A percentile compares a stretch with the other conserved stretches of the same genome.
These are phyloP conservation scores for Penicillium concentricum DNA, from an alignment of 2,329 filamentous ascomycete species.

Conservation along the genomic window DNA sequence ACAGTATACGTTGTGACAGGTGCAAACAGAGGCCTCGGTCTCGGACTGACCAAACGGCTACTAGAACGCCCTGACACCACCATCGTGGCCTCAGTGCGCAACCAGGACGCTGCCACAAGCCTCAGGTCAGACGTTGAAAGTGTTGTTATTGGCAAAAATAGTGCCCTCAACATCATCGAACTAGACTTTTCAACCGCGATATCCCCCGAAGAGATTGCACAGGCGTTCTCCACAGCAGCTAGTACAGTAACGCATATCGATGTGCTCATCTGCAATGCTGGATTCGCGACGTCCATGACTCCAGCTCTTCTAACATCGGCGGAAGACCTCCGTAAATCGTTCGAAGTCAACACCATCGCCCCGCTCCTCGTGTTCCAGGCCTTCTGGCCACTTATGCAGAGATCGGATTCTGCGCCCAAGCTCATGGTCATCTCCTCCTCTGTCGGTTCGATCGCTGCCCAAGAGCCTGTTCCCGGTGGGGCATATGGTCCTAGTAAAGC, in stretches of 20 bases:
- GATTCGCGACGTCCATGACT: slow-evolving; percentile 58
- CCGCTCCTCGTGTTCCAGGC: slow-evolving; percentile 30
- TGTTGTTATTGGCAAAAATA: slow-evolving; percentile 5
- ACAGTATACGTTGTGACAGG: slow-evolving; percentile 33
- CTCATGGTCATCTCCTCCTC: slow-evolving; percentile 21
- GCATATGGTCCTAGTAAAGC: slow-evolving; percentile 26
- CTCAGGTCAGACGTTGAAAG: slow-evolving; percentile 5
- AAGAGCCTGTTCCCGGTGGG: slow-evolving; percentile 21
- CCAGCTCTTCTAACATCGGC: slow-evolving; percentile 46
- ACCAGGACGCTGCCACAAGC: slow-evolving; percentile 4
- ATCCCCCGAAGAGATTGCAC: slow-evolving; percentile 8
- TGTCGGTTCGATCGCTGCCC: slow-evolving; percentile 22
- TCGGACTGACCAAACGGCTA: slow-evolving; percentile 22
- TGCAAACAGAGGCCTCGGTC: slow-evolving; percentile 30
- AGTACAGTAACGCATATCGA: slow-evolving; percentile 29
- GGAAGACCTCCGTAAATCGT: slow-evolving; percentile 16
- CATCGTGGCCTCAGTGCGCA: slow-evolving; percentile 25
- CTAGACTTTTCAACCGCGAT: slow-evolving; percentile 23
- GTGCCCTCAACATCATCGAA: slow-evolving; percentile 16
- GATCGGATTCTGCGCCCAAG: slow-evolving; percentile 13
- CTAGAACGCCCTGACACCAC: slow-evolving; percentile 22
- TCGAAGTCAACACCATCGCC: slow-evolving; percentile 36
- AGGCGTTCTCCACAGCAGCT: slow-evolving; percentile 9
- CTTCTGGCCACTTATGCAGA: slow-evolving; percentile 19
- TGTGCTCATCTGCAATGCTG: slow-evolving; percentile 29